A percentile compares a stretch with the other conserved stretches of the same genome.
Conservation (phyloP, 139 green algal species). For the Prasinococcaceae sp. region DNA sequence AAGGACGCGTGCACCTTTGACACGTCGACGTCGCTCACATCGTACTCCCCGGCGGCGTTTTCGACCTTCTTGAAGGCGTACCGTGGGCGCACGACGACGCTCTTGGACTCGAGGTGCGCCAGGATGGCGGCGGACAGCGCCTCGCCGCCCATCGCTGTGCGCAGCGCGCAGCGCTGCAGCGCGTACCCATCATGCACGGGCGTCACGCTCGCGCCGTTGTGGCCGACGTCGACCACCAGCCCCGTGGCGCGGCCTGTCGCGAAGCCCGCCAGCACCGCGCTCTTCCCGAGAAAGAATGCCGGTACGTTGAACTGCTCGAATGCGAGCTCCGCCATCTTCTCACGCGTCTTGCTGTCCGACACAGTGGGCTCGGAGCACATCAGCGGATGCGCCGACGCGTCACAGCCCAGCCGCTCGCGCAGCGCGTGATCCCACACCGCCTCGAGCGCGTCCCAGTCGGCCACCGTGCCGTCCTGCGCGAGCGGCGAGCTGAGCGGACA, state of each 20-base stretch:
- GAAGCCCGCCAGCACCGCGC: conserved; percentile 74
- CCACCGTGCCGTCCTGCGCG: conserved; percentile 40
- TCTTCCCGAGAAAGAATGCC: conserved; percentile 78
- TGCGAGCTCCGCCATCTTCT: too few relatives aligned
- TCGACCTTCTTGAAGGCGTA: conserved; percentile 62
- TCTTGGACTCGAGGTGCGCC: conserved; percentile 28
- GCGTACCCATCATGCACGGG: conserved; percentile 87
- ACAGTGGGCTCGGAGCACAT: background rate
- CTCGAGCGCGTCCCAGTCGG: conserved; percentile 61
- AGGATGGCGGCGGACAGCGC: conserved; percentile 48
- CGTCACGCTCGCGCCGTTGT: conserved; percentile 47
- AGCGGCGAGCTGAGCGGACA: background rate
- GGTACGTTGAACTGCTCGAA: conserved; percentile 72
- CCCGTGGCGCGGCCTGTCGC: conserved; percentile 67
- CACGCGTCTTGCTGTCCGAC: background rate
- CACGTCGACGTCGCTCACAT: conserved; percentile 32
- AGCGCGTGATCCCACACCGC: conserved; percentile 56
- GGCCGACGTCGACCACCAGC: conserved; percentile 73
- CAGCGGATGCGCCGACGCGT: too few relatives aligned
- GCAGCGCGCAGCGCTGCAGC: conserved; percentile 28
- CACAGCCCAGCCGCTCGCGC: too few relatives aligned
- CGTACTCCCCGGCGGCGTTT: conserved; percentile 35
- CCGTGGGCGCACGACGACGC: conserved; percentile 40
- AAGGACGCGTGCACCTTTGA: conserved; percentile 31
- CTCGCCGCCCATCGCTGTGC: conserved; percentile 41